Evolutionary conservation across 371 early-diverging fungal genomes (phyloP), one percentile per base, ranked within the genome.

Genomic region (Nematocida homosporus): DNA sequence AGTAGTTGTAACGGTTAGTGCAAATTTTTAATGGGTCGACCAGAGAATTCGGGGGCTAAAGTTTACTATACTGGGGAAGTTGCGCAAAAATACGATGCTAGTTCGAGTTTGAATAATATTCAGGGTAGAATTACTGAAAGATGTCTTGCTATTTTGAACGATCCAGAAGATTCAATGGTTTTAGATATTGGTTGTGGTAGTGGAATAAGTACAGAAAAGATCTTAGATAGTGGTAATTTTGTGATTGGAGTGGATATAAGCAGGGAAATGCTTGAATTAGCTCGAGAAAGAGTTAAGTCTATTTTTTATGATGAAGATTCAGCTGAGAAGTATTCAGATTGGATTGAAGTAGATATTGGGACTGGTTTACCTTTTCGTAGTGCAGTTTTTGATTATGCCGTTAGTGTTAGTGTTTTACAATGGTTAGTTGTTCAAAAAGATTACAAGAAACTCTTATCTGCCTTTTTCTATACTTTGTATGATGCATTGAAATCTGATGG

Each of bases 131-230:
- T 85, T 6, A 72, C 83, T 27, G 42, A 59, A 35, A 79, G 75
- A 29, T 81, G 81, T 51, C 29, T 82, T n/a, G 82, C 81, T 8
- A 65, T 85, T 13, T 53, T 83, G 27, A 77, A 78, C 37, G 42
- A 78, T 25, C 51, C 66, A 35, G 40, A 66, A 41, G 65, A 72
- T 25, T 29, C 55, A 2, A 38, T 86, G 42, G 81, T 98, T 53
- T 86, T 95, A n/a, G 95, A 95, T 81, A 89, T 95, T 68, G 94
- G 95, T n/a, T 93, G 94, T 82, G 95, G 94, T 48, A 91, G 91
- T 2, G 95, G 95, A 13, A 87, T 93, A 67, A 90, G 90, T 83
- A 94, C 95, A 10, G 92, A 94, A 81, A 90, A 92, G 35, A 82
- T 97, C 48, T 89, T 90, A 56, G 97, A 94, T 69, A 89, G 89